These are phyloP conservation scores for Athelia psychrophila DNA, from an alignment of 1,284 basidiomycete genomes.

Conservation along the genomic window DNA sequence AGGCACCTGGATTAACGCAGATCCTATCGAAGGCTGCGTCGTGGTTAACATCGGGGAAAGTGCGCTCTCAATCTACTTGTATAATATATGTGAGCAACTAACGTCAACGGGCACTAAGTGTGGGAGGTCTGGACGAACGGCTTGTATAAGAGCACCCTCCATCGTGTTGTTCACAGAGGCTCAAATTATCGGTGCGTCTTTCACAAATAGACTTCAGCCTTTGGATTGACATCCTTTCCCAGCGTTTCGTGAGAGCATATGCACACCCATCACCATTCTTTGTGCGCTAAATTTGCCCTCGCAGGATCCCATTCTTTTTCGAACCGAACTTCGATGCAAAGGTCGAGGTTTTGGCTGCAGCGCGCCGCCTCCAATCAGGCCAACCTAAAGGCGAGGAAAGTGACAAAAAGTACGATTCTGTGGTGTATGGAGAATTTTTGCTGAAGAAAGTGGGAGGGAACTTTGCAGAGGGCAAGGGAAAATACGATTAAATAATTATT, in stretches of 20 bases:
- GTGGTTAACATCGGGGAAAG: conserved; percentile 87
- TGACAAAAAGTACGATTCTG: conserved; percentile 37
- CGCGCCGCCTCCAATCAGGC: conserved; percentile 42
- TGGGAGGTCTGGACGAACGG: conserved; percentile 87
- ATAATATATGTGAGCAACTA: background rate
- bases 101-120: conserved; percentile 46
- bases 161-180: conserved; percentile 73
- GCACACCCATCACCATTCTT: background rate
- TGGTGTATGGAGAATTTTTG: conserved; percentile 76
- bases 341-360: conserved; percentile 58
- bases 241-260: conserved; percentile 55
- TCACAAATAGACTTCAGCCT: conserved; percentile 7
- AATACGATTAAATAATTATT: conserved; percentile 31
- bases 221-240: conserved; percentile 2
- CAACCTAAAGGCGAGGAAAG: conserved; percentile 13
- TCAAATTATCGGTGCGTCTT: conserved; percentile 63
- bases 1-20: conserved; percentile 75
- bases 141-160: conserved; percentile 73
- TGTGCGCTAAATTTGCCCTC: conserved; percentile 13
- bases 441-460: conserved; percentile 69
- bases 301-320: conserved; percentile 83
- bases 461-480: conserved; percentile 50
- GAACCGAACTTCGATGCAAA: conserved; percentile 77
- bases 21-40: conserved; percentile 74
- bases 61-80: conserved; percentile 30